Percentiles rank a stretch among this genome's conserved stretches.
phyloP scores from a whole-genome alignment of 805 yeast species.

The Kuraishia borneana region DNA sequence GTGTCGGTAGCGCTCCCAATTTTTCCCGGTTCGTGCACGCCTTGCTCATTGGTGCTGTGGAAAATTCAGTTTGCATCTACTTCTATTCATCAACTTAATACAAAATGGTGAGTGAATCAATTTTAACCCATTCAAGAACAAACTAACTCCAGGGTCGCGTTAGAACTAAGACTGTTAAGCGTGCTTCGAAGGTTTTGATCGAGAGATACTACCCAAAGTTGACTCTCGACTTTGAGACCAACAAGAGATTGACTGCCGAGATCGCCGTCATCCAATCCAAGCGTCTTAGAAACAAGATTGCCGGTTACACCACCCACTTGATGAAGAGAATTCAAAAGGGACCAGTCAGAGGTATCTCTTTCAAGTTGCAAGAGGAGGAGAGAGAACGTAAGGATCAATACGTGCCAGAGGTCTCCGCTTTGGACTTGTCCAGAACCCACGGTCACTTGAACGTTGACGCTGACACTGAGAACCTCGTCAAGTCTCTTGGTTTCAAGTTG shows the following conservation, averaged over 20 bases:
- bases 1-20: no score
- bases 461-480: slow-evolving; percentile 92
- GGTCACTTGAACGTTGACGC: slow-evolving; percentile 94
- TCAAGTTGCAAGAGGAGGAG: slow-evolving; percentile 99
- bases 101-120: no score
- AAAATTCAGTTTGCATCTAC: no score
- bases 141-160: slow-evolving; percentile 79
- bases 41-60: no score
- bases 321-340: slow-evolving; percentile 99
- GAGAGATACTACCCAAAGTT: slow-evolving; percentile 99
- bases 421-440: slow-evolving; percentile 93
- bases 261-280: slow-evolving; percentile 98
- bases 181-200: slow-evolving; percentile 99
- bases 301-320: slow-evolving; percentile 99
- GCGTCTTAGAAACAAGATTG: slow-evolving; percentile 99
- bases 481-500: slow-evolving; percentile 83
- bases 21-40: no score
- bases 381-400: slow-evolving; percentile 99
- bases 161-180: slow-evolving; percentile 99
- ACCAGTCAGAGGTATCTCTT: slow-evolving; percentile 99
- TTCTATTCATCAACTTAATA: no score
- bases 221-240: slow-evolving; percentile 98
- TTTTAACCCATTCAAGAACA: slow-evolving; percentile 1
- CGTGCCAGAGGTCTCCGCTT: slow-evolving; percentile 99
- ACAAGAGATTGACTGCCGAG: slow-evolving; percentile 98